Evolutionary conservation across 345 rosid species (phyloP), one percentile per base, ranked within the genome.

Genomic region (Linum trigynum): DNA sequence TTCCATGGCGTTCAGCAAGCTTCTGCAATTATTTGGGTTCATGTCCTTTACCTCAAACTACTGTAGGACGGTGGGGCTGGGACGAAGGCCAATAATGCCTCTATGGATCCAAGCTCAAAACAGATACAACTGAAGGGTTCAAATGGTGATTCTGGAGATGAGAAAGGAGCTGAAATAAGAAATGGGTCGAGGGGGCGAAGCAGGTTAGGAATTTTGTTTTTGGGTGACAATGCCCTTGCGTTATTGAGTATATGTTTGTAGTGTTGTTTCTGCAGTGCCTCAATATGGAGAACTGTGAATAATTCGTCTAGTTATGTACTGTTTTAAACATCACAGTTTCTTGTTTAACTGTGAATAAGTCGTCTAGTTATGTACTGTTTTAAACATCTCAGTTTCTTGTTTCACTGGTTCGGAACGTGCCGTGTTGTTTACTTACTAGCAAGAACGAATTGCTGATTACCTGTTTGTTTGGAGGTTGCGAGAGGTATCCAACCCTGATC

Each of bases 1-100:
- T 89, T 87, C 77, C 79, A 82, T 94, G 89, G 78, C 79, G 79
- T 75, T 91, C 97, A 91, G 97, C 95, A 80, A 87, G 78, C 96
- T 90, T 88, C 99, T 90, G 92, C 92, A 85, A 86, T 95, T 91
- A 87, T 95, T 87, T 87, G 95, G 95, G 91, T 84, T 94, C 97
- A 94, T 94, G 91, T 88, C 92, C 99, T 94, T 95, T 91, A 87
- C 96, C 91, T 89, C 92, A 87, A 88, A 91, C 99, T 94, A 82
- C 95, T 91, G 97, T 95, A 95, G 99, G 99, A 90, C 79, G 81
- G 80, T 62, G 76, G 75, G 66, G 85, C 39, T 76, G 86, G 80
- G 60, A 72, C 45, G 55, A 87, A 74, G 84, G 78, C 69, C 67
- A 65, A 61, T 61, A 72, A 72, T 73, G 73, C 76, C 67, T 80